Percentiles rank a stretch among this genome's conserved stretches.
These are phyloP conservation scores for Dichotomopilus funicola DNA, from an alignment of 2,329 filamentous ascomycete genomes.

Conservation along the genomic window DNA sequence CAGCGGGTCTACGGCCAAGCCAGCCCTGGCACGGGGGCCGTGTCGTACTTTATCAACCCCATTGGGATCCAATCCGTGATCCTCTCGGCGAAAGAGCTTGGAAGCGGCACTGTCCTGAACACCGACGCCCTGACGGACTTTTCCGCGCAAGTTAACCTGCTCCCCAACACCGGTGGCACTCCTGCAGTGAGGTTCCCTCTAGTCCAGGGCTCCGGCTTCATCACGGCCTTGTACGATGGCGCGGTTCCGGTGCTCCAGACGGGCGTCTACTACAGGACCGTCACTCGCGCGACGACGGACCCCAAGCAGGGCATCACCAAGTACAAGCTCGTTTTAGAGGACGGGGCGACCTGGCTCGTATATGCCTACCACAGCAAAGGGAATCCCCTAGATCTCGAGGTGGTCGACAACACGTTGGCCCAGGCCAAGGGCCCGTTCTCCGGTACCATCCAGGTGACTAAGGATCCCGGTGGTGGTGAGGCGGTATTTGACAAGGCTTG, in stretches of 20 bases:
- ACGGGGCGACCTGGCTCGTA: conserved; percentile 70
- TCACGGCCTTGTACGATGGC: conserved; percentile 70
- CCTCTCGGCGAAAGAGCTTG: conserved; percentile 71
- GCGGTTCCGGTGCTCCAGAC: conserved; percentile 67
- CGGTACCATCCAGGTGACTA: conserved; percentile 77
- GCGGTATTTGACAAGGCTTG: conserved; percentile 65
- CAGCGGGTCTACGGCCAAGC: conserved; percentile 62
- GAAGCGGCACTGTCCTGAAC: conserved; percentile 49
- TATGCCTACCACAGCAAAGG: conserved; percentile 62
- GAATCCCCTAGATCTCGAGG: conserved; percentile 57
- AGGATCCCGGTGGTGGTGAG: conserved; percentile 62
- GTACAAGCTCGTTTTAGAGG: conserved; percentile 65
- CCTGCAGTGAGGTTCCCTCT: conserved; percentile 70
- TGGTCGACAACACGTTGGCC: conserved; percentile 60
- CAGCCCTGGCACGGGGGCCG: conserved; percentile 49
- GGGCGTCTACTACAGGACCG: conserved; percentile 63
- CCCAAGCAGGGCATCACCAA: conserved; percentile 64
- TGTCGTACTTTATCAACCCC: conserved; percentile 72
- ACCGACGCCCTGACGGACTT: conserved; percentile 49
- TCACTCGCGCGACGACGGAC: conserved; percentile 51
- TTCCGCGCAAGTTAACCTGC: conserved; percentile 62
- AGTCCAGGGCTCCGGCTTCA: conserved; percentile 82
- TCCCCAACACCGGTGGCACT: conserved; percentile 42
- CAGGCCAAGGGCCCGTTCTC: conserved; percentile 62
- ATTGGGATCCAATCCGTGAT: conserved; percentile 75